Evolutionary conservation across 306 rosid species (phyloP), one percentile per base, ranked within the genome.

Genomic region (Abrus pulchellus): DNA sequence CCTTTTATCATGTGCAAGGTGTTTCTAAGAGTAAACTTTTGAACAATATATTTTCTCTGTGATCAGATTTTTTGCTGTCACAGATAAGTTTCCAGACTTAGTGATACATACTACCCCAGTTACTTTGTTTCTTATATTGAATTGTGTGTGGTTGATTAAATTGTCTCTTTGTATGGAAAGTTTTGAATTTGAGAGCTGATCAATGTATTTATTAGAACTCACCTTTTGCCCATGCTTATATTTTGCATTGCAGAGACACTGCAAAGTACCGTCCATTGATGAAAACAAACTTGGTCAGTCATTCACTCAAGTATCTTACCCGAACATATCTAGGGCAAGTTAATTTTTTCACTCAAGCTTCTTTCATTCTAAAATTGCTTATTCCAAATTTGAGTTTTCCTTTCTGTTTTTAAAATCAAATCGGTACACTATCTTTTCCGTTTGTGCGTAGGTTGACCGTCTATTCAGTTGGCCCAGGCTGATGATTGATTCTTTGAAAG

Each of bases 201-300:
- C 13, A 12, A 41, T 70, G 47, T 72, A 38, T 55, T 55, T 75
- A 48, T 45, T 74, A 6, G 47, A 55, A 12, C 78, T 83, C 47
- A 64, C 53, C 50, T 32, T 49, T 68, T 57, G 82, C 71, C 66
- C 59, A 34, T 71, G 10, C 68, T n/a, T 83, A 33, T 41, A 71
- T 81, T 64, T 81, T 78, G 70, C 63, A 60, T 9, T 85, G 76
- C 89, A 92, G 97, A 89, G 98, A 94, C 85, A 92, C 98, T 12
- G 94, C 98, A 81, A 86, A 82, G 70, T 92, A 94, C 75, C 82
- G 11, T 56, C 98, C 97, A 36, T 81, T 94, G 88, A 85, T 88
- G 95, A 94, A 90, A 82, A 94, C 98, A 84, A 94, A 94, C 80
- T 70, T 89, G 27, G 92, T 70, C 83, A 89, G 98, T 85, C 95